Conservation (phyloP, 306 rosid species). For the Geum urbanum region DNA sequence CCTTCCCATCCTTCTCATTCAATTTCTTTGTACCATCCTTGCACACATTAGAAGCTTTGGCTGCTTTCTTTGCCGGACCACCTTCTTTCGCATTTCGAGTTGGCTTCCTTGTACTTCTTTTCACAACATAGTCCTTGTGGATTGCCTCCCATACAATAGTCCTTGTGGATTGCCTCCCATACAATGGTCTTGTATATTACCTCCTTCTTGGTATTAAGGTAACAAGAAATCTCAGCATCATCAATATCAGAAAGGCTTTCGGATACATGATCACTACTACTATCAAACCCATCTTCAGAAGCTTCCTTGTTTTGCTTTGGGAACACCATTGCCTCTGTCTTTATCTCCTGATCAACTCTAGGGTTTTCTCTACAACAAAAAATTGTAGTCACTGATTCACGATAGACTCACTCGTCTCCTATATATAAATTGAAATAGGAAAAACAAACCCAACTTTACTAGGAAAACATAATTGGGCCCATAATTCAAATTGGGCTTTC, state of each 20-base stretch:
- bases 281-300: not conserved
- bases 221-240: not conserved
- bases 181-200: not conserved
- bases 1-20: not conserved
- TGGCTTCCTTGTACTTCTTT: not conserved
- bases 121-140: not conserved
- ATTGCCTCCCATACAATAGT: not conserved
- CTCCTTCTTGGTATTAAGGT: not conserved
- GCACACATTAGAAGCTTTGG: not conserved
- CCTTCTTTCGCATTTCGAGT: not conserved
- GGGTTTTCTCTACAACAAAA: not conserved
- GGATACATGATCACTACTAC: not conserved
- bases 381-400: too few relatives aligned
- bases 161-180: not conserved
- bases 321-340: not conserved
- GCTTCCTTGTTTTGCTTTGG: not conserved
- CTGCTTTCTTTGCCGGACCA: not conserved
- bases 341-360: not conserved
- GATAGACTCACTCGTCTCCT: not conserved
- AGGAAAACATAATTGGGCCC: constrained; percentile 1
- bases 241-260: not conserved
- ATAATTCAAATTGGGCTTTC: not conserved
- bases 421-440: not conserved
- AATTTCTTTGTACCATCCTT: not conserved
- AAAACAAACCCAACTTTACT: not conserved